Evolutionary conservation across 164 flowering plant genomes (phyloP), one percentile per base, ranked within the genome.

Genomic region (Warburgia ugandensis): DNA sequence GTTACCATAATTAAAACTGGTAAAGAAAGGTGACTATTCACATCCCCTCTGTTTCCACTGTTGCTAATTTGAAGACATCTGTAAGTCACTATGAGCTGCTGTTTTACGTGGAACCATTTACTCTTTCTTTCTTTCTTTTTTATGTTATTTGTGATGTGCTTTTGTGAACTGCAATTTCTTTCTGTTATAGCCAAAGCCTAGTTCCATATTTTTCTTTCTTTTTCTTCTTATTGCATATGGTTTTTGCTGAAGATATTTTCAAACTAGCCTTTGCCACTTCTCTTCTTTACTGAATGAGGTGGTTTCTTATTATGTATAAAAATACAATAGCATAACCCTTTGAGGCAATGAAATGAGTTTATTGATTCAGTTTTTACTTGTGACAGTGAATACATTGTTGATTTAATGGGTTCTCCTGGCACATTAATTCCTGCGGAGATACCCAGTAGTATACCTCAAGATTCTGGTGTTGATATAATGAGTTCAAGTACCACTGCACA

Each of bases 381-480:
- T 77, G 81, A 17, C 94, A 92, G 99, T 69, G 99, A 92, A 73
- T 88, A 77, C 62, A 88, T 92, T 28, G 73, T 92, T 59, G 99
- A 92, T 73, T 72, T 92, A 43, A 92, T 92, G 99, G 95, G 95
- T 58, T 91, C 97, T 67, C 99, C 99, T 1, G 99, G 99, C 4
- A 61, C 95, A 1, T 70, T 92, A 42, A 92, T 92, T 67, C 99
- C 99, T 59, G 72, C 87, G 41, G 99, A 92, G 73, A 76, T 75
- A 48, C 86, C 95, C 27, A 72, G 78, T 67, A 54, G 64, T 45
- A 79, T 68, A 61, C 69, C 74, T 32, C 78, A 66, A 61, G 71
- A 51, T 62, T 54, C 68, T 47, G 78, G 67, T 12, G 43, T 75
- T 46, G 80, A 71, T 58, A 38, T 48, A 43, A 63, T 77, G 67